Evolutionary conservation across 208 protist species (phyloP).

Genomic region (Trypanosoma mega): DNA sequence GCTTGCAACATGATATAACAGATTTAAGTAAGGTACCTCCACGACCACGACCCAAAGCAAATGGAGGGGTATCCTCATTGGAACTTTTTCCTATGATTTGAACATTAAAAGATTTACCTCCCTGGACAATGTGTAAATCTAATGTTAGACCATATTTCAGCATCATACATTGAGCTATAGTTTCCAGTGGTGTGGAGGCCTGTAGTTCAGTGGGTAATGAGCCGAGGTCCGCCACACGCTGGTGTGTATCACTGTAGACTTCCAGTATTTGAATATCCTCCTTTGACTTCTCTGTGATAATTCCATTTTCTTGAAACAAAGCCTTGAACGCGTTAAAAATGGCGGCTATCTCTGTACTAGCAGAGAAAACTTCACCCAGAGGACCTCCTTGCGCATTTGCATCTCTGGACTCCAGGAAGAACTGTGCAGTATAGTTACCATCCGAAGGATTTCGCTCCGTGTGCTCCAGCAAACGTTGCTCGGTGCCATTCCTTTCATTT

Average conservation of each 20-base stretch:
- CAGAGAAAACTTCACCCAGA: constrained; percentile 15
- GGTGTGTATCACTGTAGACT: constrained; percentile 21
- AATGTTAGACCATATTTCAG: constrained; percentile 25
- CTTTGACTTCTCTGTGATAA: constrained; percentile 16
- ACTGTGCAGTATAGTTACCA: constrained; percentile 23
- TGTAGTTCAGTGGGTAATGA: constrained; percentile 15
- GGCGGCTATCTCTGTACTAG: constrained; percentile 16
- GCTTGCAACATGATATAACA: constrained; percentile 33
- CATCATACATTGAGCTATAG: constrained; percentile 27
- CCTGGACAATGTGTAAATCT: constrained; percentile 22
- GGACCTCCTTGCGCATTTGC: not conserved
- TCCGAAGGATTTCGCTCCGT: constrained; percentile 7
- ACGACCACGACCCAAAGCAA: constrained; percentile 28
- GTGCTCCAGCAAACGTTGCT: constrained; percentile 12
- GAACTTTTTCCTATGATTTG: constrained; percentile 20
- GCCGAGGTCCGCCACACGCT: constrained; percentile 2
- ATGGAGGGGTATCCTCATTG: not conserved
- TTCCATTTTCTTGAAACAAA: constrained; percentile 25
- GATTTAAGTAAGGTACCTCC: constrained; percentile 26
- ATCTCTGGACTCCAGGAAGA: constrained; percentile 6
- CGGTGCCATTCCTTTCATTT: constrained; percentile 15
- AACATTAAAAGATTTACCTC: constrained; percentile 22
- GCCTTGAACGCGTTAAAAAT: constrained; percentile 21
- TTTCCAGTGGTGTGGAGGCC: constrained; percentile 19
- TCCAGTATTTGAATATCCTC: constrained; percentile 13